A percentile compares a stretch with the other conserved stretches of the same genome.
Conservation (phyloP, 768 basidiomycete genomes). For the Auricularia cornea region DNA sequence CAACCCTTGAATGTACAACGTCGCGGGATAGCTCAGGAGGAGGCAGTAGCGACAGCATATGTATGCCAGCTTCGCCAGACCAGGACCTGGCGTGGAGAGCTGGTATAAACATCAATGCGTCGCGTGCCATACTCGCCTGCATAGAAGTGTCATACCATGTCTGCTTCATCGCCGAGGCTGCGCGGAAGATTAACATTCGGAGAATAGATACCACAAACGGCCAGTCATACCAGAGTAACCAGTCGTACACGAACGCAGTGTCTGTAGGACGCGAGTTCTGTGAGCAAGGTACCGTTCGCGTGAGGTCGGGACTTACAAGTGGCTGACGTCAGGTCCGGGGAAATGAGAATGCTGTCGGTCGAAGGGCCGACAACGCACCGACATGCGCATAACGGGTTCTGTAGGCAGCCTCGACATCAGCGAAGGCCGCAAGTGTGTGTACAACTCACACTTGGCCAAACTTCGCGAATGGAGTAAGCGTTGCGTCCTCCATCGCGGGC, state of each 20-base stretch:
- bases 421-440: neutral
- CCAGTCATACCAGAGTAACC: neutral
- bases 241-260: neutral
- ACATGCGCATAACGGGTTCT: neutral
- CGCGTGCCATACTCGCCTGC: no score
- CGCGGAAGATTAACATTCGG: no score
- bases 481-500: no score
- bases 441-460: neutral
- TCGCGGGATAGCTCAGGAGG: neutral
- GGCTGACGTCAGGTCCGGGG: no score
- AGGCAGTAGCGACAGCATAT: neutral
- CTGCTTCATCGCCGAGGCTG: no score
- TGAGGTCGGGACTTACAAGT: no score
- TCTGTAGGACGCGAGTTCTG: neutral
- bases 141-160: no score
- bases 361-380: no score
- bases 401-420: neutral
- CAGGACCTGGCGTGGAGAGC: no score
- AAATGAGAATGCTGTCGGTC: no score
- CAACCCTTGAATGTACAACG: neutral
- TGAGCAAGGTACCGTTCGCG: no score
- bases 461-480: neutral
- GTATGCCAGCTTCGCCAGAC: neutral
- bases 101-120: no score
- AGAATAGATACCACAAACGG: neutral